Evolutionary conservation across 495 filamentous ascomycete genomes (phyloP).

Genomic region (Usnea hakonensis): DNA sequence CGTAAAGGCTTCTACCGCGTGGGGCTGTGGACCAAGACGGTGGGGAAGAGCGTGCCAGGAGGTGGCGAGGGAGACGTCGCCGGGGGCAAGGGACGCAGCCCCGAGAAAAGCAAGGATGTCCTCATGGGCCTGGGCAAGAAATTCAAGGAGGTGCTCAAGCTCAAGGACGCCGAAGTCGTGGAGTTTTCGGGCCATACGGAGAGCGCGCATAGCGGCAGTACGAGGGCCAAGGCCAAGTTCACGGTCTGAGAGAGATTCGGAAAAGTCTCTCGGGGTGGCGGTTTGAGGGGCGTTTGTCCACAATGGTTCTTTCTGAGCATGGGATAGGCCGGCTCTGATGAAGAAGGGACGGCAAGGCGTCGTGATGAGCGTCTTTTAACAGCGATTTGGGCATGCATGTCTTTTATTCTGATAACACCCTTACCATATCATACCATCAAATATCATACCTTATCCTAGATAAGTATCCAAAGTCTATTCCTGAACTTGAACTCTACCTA

Average conservation of each 20-base stretch:
- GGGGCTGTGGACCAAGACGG: slow-evolving; percentile 85
- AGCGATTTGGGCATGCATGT: too few relatives aligned
- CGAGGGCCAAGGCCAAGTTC: slow-evolving; percentile 90
- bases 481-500: too few relatives aligned
- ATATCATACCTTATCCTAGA: too few relatives aligned
- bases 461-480: too few relatives aligned
- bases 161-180: slow-evolving; percentile 64
- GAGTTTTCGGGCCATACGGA: slow-evolving; percentile 98
- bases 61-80: slow-evolving; percentile 63
- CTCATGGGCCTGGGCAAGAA: slow-evolving; percentile 73
- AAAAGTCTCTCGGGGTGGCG: too few relatives aligned
- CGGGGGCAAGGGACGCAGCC: slow-evolving; percentile 59
- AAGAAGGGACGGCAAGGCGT: too few relatives aligned
- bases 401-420: too few relatives aligned
- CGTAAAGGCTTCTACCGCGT: slow-evolving; percentile 97
- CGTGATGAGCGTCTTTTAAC: too few relatives aligned
- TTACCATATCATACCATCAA: too few relatives aligned
- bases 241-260: slow-evolving; percentile 48
- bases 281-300: too few relatives aligned
- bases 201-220: slow-evolving; percentile 83
- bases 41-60: slow-evolving; percentile 69
- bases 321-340: too few relatives aligned
- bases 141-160: slow-evolving; percentile 83
- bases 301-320: too few relatives aligned
- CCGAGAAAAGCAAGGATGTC: slow-evolving; percentile 74